These are phyloP conservation scores for Phytomonas francai DNA, from an alignment of 208 protist genomes.

Conservation along the genomic window DNA sequence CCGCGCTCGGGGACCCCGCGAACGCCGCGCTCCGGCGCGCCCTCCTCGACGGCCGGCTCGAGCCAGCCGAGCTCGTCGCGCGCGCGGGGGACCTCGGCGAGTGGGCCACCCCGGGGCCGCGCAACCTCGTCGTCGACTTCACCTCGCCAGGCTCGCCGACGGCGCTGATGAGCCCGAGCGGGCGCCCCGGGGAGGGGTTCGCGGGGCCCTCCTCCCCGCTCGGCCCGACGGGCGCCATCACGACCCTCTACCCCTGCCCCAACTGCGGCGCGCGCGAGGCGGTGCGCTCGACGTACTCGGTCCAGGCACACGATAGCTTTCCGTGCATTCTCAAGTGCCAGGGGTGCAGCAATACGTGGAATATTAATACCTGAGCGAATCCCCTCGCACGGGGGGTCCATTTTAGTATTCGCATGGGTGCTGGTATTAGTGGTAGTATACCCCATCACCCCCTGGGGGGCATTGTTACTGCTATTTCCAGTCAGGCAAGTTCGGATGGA, in stretches of 20 bases:
- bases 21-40: constrained; percentile 38
- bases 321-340: constrained; percentile 53
- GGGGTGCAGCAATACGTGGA: constrained; percentile 64
- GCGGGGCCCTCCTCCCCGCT: constrained; percentile 4
- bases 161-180: constrained; percentile 9
- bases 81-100: constrained; percentile 28
- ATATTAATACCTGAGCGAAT: no score
- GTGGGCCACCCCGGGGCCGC: no score
- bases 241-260: constrained; percentile 57
- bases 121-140: neutral
- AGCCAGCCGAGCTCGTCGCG: constrained; percentile 33
- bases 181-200: no score
- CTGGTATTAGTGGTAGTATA: no score
- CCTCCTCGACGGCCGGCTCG: constrained; percentile 38
- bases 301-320: constrained; percentile 72
- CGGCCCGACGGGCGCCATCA: constrained; percentile 18
- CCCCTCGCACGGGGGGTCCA: no score
- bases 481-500: neutral
- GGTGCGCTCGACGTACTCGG: constrained; percentile 51
- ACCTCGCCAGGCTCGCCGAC: constrained; percentile 26
- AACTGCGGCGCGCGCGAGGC: constrained; percentile 58
- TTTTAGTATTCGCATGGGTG: no score
- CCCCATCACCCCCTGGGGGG: no score
- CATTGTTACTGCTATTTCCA: constrained; percentile 15
- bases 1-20: constrained; percentile 17